Base-by-base conservation (phyloP, 345 rosid genomes). In the Lepidium didymum region DNA sequence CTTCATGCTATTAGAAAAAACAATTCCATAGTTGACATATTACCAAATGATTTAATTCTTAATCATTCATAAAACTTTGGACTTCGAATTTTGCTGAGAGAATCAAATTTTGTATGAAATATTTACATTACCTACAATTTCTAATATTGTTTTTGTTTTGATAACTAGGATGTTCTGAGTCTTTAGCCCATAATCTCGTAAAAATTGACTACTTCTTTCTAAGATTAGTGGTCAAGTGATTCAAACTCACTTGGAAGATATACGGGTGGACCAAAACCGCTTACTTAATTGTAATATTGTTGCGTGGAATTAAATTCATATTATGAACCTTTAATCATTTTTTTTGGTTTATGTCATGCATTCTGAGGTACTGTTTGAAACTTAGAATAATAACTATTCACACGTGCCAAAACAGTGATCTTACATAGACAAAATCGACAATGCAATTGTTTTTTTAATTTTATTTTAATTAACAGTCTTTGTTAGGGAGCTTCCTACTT, bases 401-500 rank as follows among this genome's bases (percentile, higher is more conserved):
- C 58, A 72, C 76, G 76, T 72, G 76, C 58, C 31, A 45, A 72
- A 55, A 56, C 43, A 64, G 76, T 64, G 38, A 15, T 27, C 31
- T 27, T 64, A 72, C 56, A 56, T 11, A 56, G 43, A 64, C 70
- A 56, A 37, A 36, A 45, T 72, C 16, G 10, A 8, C 64, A 15
- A 62, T 53, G 12, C 69, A 54, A 27, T 27, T 27, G 31, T 27
- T 27, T 27, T 0, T 25, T 27, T n/a, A n/a, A n/a, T n/a, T n/a
- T n/a, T n/a, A n/a, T 27, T 27, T 27, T 4, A 27, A 27, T 25
- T 25, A 25, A 41, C 49, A 43, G 40, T 62, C n/a, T 70, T 43
- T 23, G 63, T 67, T 35, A 34, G 56, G n/a, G n/a, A 62, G 41
- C 57, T 62, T 25, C 41, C n/a, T 21, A 56, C 64, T 49, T 53